phyloP scores from a whole-genome alignment of 129 eudicot species.

The Lactuca sativa region DNA sequence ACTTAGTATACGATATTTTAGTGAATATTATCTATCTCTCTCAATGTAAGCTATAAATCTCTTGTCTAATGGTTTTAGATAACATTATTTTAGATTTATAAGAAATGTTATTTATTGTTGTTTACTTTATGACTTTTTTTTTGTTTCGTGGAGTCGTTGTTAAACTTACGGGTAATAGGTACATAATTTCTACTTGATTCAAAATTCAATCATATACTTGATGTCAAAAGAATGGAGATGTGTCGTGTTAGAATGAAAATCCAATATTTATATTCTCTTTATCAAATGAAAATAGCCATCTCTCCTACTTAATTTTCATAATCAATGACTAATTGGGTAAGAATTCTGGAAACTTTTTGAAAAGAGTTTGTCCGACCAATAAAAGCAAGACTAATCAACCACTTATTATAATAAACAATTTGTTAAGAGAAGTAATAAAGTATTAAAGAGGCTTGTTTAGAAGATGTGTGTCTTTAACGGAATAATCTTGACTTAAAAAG shows the following conservation, averaged over 20 bases:
- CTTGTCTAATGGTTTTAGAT: not conserved
- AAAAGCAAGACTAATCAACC: slow-evolving; percentile 27
- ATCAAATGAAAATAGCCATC: slow-evolving; percentile 16
- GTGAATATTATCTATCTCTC: no score
- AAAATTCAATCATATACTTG: not conserved
- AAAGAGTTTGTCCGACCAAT: slow-evolving; percentile 17
- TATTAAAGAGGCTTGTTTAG: slow-evolving; percentile 14
- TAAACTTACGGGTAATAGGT: not conserved
- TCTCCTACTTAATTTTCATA: not conserved
- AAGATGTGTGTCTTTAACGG: slow-evolving; percentile 36
- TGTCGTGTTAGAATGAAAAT: slow-evolving; percentile 6
- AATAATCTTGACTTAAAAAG: slow-evolving; percentile 25
- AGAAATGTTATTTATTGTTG: not conserved
- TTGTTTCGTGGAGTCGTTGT: not conserved
- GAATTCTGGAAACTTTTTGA: slow-evolving; percentile 8
- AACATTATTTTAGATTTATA: no score
- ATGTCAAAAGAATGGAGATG: slow-evolving; percentile 1
- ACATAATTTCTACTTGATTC: not conserved
- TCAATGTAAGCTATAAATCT: no score
- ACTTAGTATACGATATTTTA: no score
- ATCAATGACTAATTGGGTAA: slow-evolving; percentile 7
- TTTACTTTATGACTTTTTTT: not conserved
- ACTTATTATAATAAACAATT: not conserved
- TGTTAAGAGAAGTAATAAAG: slow-evolving; percentile 3
- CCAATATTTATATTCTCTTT: slow-evolving; percentile 5